Conservation (phyloP, 495 filamentous ascomycete species). For the Copromyces sp. region DNA sequence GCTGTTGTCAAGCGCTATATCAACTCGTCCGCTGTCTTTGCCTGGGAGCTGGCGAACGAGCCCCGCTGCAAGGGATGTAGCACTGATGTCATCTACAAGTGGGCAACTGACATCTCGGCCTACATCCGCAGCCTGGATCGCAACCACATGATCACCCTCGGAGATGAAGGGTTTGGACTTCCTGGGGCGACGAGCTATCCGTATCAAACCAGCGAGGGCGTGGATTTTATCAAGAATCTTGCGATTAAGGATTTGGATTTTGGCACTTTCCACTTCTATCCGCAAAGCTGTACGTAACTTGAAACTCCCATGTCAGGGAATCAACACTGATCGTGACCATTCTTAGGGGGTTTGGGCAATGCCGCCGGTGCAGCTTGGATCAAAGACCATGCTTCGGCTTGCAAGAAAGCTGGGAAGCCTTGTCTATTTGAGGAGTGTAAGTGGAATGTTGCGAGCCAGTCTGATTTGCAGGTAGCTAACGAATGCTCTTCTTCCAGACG, state of each 20-base stretch:
- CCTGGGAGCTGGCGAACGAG: constrained; percentile 67
- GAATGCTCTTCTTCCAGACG: constrained; percentile 24
- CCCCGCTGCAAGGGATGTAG: constrained; percentile 54
- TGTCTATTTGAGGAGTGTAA: constrained; percentile 52
- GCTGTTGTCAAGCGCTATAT: constrained; percentile 52
- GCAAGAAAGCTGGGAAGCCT: constrained; percentile 46
- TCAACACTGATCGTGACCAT: not conserved
- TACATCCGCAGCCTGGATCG: constrained; percentile 57
- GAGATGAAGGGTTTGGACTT: constrained; percentile 46
- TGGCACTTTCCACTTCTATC: constrained; percentile 56
- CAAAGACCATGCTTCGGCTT: constrained; percentile 44
- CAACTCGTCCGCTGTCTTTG: constrained; percentile 48
- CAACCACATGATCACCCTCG: constrained; percentile 57
- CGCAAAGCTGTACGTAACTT: constrained; percentile 28
- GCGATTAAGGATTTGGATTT: constrained; percentile 45
- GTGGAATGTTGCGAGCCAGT: not conserved
- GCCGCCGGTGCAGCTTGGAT: constrained; percentile 45
- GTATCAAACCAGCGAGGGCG: constrained; percentile 45
- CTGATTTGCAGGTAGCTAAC: not conserved
- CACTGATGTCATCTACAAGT: constrained; percentile 48
- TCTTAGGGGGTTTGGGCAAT: not conserved
- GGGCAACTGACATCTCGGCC: constrained; percentile 47
- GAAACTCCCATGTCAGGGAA: not conserved
- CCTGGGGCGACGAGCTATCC: constrained; percentile 41
- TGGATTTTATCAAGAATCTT: constrained; percentile 50